Percentiles rank a stretch among this genome's conserved stretches.
phyloP scores from a whole-genome alignment of 2,329 filamentous ascomycete species.

The Penicillium sp. region DNA sequence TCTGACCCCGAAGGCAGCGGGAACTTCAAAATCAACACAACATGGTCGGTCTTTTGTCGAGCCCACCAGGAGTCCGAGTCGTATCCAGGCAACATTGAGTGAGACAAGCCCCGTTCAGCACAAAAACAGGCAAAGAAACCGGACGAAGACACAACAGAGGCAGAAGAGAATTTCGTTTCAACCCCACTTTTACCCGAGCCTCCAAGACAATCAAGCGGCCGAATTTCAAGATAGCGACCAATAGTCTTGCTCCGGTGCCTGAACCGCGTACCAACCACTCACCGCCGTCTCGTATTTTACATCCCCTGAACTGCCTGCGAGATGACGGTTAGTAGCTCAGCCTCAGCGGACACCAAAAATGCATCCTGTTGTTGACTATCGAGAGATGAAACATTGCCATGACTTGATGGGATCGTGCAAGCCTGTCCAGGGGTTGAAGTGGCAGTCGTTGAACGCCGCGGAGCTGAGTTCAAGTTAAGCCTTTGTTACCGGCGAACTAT shows the following conservation, averaged over 20 bases:
- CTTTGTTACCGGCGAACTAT: not conserved
- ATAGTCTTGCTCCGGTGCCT: conserved; percentile 6
- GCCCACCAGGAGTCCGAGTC: not conserved
- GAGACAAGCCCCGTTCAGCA: not conserved
- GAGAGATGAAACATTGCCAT: not conserved
- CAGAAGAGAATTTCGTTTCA: not conserved
- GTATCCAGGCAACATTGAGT: not conserved
- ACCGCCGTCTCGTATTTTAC: conserved; percentile 1
- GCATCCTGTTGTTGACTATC: not conserved
- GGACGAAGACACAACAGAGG: not conserved
- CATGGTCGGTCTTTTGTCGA: not conserved
- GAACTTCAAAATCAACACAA: not conserved
- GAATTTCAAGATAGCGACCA: not conserved
- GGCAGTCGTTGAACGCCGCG: not conserved
- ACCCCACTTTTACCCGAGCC: conserved; percentile 2
- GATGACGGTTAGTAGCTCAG: not conserved
- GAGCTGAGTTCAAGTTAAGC: not conserved
- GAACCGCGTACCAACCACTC: not conserved
- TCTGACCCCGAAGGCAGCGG: not conserved
- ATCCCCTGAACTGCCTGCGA: not conserved
- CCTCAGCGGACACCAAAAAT: not conserved
- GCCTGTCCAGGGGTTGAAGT: not conserved
- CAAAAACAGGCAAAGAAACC: not conserved
- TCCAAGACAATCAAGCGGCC: not conserved
- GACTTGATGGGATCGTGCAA: not conserved